These are phyloP conservation scores for Hordeum pubiflorum DNA, from an alignment of 202 grass and related monocot species.

Conservation along the genomic window DNA sequence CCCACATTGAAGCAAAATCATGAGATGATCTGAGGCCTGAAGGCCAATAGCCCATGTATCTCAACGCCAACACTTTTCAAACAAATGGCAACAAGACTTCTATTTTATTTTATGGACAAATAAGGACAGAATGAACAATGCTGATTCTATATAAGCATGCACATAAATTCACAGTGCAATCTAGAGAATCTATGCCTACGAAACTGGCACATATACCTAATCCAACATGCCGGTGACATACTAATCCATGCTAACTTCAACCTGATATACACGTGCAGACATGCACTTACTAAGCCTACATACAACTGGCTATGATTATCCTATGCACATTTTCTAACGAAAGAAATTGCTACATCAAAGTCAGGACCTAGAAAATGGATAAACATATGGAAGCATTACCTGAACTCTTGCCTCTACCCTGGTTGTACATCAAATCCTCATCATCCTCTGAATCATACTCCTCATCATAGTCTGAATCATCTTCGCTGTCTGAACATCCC, in stretches of 20 bases:
- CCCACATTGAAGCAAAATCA: neutral
- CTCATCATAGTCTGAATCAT: conserved; percentile 17
- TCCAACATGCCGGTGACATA: neutral
- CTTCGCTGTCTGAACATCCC: conserved; percentile 23
- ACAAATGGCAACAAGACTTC: neutral
- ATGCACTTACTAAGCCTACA: neutral
- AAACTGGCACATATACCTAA: neutral
- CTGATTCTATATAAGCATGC: neutral
- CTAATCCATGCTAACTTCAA: neutral
- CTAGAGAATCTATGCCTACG: neutral
- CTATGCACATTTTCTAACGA: neutral
- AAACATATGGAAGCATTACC: conserved; percentile 28
- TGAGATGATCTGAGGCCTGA: neutral
- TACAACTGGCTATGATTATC: neutral
- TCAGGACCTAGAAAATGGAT: neutral
- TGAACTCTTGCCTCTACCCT: conserved; percentile 41
- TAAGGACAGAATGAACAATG: neutral
- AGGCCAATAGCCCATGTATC: neutral
- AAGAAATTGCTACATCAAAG: neutral
- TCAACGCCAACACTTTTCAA: neutral
- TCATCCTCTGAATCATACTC: conserved; percentile 61
- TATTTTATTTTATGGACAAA: neutral
- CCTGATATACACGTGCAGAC: neutral
- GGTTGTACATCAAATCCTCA: conserved; percentile 33
- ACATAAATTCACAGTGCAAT: neutral